These are phyloP conservation scores for Pseudocercospora fijiensis DNA, from an alignment of 2,329 filamentous ascomycete genomes.

Conservation along the genomic window DNA sequence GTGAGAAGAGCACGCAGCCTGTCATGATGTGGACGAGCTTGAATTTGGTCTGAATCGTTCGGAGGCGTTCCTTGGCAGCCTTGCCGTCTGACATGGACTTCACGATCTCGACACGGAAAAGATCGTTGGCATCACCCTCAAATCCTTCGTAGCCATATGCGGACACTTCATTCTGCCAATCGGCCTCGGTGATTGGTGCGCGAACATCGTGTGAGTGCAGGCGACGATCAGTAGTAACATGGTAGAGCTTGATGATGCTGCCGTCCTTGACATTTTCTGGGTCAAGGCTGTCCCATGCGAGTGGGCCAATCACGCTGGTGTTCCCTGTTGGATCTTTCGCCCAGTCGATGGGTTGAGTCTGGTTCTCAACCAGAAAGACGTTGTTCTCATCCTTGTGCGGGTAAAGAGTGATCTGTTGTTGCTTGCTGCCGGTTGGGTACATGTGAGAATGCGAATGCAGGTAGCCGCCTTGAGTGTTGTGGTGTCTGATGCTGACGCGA, in stretches of 20 bases:
- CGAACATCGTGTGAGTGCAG: constrained; percentile 96
- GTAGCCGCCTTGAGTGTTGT: constrained; percentile 97
- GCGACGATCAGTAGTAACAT: constrained; percentile 77
- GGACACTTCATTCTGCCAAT: constrained; percentile 59
- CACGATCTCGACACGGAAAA: constrained; percentile 92
- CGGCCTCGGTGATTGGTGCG: constrained; percentile 77
- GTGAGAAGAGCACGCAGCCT: constrained; percentile 91
- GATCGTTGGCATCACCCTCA: constrained; percentile 92
- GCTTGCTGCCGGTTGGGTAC: constrained; percentile 96
- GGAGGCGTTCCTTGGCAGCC: constrained; percentile 76
- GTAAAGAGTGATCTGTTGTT: constrained; percentile 97
- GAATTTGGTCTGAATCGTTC: constrained; percentile 97
- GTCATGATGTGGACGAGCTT: constrained; percentile 94
- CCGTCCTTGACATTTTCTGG: constrained; percentile 77
- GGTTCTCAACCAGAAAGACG: constrained; percentile 88
- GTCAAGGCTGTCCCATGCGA: constrained; percentile 74
- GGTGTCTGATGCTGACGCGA: constrained; percentile 80
- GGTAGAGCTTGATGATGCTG: constrained; percentile 77
- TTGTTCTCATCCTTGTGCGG: constrained; percentile 99
- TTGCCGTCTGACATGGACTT: constrained; percentile 80
- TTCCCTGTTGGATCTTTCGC: constrained; percentile 50
- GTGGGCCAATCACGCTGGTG: constrained; percentile 73
- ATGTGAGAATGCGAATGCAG: constrained; percentile 95
- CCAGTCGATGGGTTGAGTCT: constrained; percentile 77
- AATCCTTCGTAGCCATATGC: constrained; percentile 98